These are phyloP conservation scores for Amaranthus tricolor DNA, from an alignment of 179 eudicot genomes.

Conservation along the genomic window DNA sequence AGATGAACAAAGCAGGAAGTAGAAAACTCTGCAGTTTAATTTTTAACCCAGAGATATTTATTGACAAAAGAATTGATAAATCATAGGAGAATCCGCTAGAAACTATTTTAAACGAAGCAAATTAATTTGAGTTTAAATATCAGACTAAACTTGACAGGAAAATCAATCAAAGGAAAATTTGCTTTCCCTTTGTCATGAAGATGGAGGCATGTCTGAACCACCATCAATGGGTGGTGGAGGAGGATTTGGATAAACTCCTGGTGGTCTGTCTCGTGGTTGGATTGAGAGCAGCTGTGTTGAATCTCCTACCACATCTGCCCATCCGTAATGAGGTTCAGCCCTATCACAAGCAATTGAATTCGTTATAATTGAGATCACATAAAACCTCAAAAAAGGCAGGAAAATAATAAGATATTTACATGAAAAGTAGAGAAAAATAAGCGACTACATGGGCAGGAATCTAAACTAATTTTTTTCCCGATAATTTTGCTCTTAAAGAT, in stretches of 20 bases:
- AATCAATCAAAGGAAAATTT: not conserved
- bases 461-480: too few relatives aligned
- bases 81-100: constrained; percentile 16
- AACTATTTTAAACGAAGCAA: constrained; percentile 11
- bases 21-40: not conserved
- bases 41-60: constrained; percentile 5
- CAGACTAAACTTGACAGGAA: constrained; percentile 25
- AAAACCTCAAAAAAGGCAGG: not conserved
- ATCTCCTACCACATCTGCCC: constrained; percentile 98
- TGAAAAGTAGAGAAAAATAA: not conserved
- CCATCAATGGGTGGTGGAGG: constrained; percentile 44
- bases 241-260: constrained; percentile 69
- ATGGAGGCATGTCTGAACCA: constrained; percentile 31
- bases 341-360: constrained; percentile 29
- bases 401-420: not conserved
- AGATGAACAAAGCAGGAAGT: not conserved
- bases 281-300: constrained; percentile 81
- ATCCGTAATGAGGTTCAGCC: constrained; percentile 95
- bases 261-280: constrained; percentile 79
- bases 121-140: constrained; percentile 1
- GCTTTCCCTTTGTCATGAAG: constrained; percentile 17
- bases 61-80: constrained; percentile 24
- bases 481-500: too few relatives aligned
- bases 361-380: not conserved
- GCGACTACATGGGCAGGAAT: too few relatives aligned